phyloP scores from a whole-genome alignment of 2,329 filamentous ascomycete genomes.

The Cercospora brassicicola region DNA sequence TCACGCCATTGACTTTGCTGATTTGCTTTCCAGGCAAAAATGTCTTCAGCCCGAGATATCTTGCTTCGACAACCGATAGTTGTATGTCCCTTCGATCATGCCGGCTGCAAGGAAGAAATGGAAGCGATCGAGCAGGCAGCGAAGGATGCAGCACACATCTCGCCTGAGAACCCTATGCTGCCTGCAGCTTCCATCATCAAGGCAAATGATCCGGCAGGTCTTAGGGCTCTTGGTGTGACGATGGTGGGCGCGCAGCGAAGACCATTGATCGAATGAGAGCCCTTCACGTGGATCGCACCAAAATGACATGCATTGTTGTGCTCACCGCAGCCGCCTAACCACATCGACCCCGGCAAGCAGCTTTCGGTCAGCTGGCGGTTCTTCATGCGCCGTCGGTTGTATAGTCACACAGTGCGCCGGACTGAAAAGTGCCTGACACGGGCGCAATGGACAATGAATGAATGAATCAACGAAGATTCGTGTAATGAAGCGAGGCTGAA shows the following conservation, averaged over 20 bases:
- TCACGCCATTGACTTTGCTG: conserved; percentile 12
- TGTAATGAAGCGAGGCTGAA: conserved; percentile 1
- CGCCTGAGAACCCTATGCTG: conserved; percentile 88
- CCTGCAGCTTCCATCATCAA: conserved; percentile 80
- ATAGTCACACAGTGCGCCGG: background rate
- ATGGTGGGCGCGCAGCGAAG: conserved; percentile 64
- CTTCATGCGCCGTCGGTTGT: background rate
- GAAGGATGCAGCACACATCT: conserved; percentile 84
- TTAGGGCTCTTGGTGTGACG: conserved; percentile 61
- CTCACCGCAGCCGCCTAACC: background rate
- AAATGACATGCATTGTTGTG: background rate
- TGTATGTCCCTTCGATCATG: conserved; percentile 91
- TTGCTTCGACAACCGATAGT: conserved; percentile 87
- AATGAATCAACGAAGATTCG: conserved; percentile 3
- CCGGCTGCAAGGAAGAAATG: conserved; percentile 97
- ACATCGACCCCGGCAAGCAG: background rate
- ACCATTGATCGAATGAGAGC: conserved; percentile 63
- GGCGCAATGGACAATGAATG: conserved; percentile 12
- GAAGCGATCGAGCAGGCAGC: conserved; percentile 95
- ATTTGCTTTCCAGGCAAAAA: conserved; percentile 66
- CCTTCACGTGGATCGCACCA: background rate
- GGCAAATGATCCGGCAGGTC: conserved; percentile 67
- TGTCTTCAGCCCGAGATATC: conserved; percentile 86
- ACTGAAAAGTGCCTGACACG: background rate
- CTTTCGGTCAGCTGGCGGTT: background rate